Base-by-base conservation (phyloP, 345 rosid species). In the Zanthoxylum bungeanum region DNA sequence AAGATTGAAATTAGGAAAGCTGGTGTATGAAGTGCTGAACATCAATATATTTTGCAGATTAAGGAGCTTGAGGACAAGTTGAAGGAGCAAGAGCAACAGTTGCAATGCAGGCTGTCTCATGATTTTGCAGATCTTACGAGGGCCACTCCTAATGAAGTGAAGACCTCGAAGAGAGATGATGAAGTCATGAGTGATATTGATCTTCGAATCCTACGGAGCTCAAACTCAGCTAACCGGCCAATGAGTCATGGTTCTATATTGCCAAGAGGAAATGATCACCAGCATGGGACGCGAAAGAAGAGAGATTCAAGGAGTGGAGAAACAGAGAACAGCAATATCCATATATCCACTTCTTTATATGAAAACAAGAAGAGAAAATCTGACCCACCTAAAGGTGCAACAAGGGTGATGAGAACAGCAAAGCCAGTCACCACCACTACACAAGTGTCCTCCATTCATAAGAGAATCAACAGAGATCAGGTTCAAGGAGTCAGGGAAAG, bases 21-120 rank as follows among this genome's bases (percentile, higher is more conserved):
- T 19, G 0, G 3, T 14, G 8, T 6, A n/a, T 33, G 24, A 65
- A 57, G 62, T 68, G 33, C 64, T 28, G 27, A 68, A 63, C 64
- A 27, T 10, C 25, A 22, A 40, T 12, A 9, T 47, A 14, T 49
- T 24, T 72, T 70, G 55, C 89, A 93, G 98, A 85, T 91, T 51
- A 91, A 88, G 81, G 97, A 86, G 78, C 93, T 89, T n/a, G 93
- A 93, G 80, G 84, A 79, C 55, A 90, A 85, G 82, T 59, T 94
- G 73, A 85, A 76, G 80, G 90, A 90, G 81, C 93, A 84, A 78
- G 95, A 92, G 65, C 80, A 79, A 17, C 87, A 83, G 69, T 76
- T 81, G 76, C 85, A 82, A 28, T 53, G 80, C 64, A 69, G 70
- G 34, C 78, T 71, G 68, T 62, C 75, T 42, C 73, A 39, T 69